Base-by-base conservation (phyloP, 352 stramenopile genomes). In the Globisporangium ultimum region DNA sequence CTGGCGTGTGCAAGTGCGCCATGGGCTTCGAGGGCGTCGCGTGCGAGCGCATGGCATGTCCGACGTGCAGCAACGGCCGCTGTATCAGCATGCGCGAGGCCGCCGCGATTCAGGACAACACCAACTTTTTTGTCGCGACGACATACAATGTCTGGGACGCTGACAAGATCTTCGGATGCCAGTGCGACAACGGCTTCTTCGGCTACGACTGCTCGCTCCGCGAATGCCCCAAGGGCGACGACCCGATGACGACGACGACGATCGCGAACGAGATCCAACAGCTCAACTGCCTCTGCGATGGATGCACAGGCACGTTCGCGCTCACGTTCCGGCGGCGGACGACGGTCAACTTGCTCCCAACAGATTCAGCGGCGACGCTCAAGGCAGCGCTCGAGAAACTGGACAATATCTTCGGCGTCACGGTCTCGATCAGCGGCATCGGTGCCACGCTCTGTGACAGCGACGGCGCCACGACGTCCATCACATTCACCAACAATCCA, bases 141-240 rank as follows among this genome's bases (percentile, higher is more conserved):
- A 85, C 70, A n/a, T 87, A 90, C 66, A 57, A 53, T 2, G 51
- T 80, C 14, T 93, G 80, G 80, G 84, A 93, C 54, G 79, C 80
- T 47, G 76, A 93, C 61, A 89, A 90, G 63, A 80, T 89, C 55
- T 85, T 79, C 56, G 84, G 84, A 6, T 91, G 84, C 64, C 78
- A 89, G 53, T 93, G 84, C 51, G 80, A 91, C 48, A 71, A 80
- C 45, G 84, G 78, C 24, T 87, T 76, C 61, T 65, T 63, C 7
- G 80, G 80, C 45, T 76, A 76, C 21, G 84, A 91, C 68, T 93
- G 83, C 57, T 83, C 75, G 9, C 67, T 71, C 40, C 80, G 80
- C 1, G 66, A 63, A 36, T 93, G 83, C 36, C 71, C 77, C 9
- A 72, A 67, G 36, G 80, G 83, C 45, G 80, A 91, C 55, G 80